Base-by-base conservation (phyloP, 176 grass and related monocot species). In the Rhynchospora tenuis region DNA sequence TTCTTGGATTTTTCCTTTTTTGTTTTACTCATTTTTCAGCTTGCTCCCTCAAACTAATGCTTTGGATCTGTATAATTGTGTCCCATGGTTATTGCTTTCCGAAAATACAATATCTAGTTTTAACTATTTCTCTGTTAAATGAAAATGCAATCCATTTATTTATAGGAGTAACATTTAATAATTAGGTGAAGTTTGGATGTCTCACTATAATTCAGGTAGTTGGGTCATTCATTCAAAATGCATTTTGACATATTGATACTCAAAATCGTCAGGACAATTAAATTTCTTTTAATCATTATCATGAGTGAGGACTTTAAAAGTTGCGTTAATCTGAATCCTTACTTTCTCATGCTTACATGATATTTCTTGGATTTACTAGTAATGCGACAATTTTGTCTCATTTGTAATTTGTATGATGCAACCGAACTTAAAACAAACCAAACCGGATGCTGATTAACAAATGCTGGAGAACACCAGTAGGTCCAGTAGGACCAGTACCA, bases 71-170 rank as follows among this genome's bases (percentile, higher is more conserved):
- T 64, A 1, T 14, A 10, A 38, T 4, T 38, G 33, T 4, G 33
- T 4, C 33, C 23, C 28, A 64, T 64, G 28, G 0, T 28, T 69
- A 19, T 9, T 68, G 14, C 14, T 68, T n/a, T n/a, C n/a, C n/a
- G n/a, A n/a, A n/a, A n/a, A n/a, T 19, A 43, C 23, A 3, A 1
- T 7, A 2, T 67, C 15, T 68, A 58, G 17, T 58, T 58, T 42
- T 38, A 19, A 38, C 29, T 19, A 1, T 72, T 6, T 20, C 9
- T 47, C 42, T 24, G 9, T 50, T 23, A 17, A 24, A 50, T 73
- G 69, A 43, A 73, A 73, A 73, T 73, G 44, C 69, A 73, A 23
- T 46, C 12, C 68, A 46, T 72, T 72, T 73, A 73, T 23, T 73
- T 72, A 47, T 72, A 72, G 68, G 28, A 23, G 22, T 47, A n/a